Evolutionary conservation across 305 asterid genomes (phyloP), one percentile per base, ranked within the genome.

Genomic region (Salvia sclarea): DNA sequence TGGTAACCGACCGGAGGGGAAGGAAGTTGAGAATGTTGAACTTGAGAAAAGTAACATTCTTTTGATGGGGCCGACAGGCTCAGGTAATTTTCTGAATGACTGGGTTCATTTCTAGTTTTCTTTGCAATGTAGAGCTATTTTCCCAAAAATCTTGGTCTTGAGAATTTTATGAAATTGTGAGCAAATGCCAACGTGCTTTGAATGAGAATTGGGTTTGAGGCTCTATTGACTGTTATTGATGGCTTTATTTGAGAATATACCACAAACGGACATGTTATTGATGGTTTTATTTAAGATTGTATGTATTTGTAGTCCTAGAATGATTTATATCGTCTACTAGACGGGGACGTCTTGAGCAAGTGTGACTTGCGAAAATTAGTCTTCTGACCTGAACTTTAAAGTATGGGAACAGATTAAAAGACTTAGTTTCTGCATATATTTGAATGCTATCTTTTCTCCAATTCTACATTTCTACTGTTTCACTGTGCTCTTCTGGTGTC

Each of bases 41-140:
- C 89, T 92, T 65, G 98, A 92, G 86, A 92, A 92, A 80, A 92
- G 98, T 83, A 92, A 92, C 86, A 90, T 92, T 81, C 97, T 92
- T 78, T 68, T 92, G 70, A 86, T 92, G 97, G 98, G 98, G 54
- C 98, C 98, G 2, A 92, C 98, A 41, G 98, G 98, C 72, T 92
- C 98, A 86, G 98, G 98, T 91, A 93, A 87, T 73, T 79, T 75
- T 70, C 73, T 49, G 28, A 53, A 71, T 75, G 61, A 22, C 62
- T 55, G 55, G 72, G 43, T 72, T 75, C 47, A 38, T 6, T 48
- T 60, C 59, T 6, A 2, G 67, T 69, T 22, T 21, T 33, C 31
- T 55, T 31, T 48, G 33, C 20, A n/a, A 14, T 21, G 28, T 20
- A 12, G 61, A 24, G 45, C 17, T 60, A n/a, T 14, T 67, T 21